Base-by-base conservation (phyloP, 371 early-diverging fungal species). In the Polyrhizophydium stewartii region DNA sequence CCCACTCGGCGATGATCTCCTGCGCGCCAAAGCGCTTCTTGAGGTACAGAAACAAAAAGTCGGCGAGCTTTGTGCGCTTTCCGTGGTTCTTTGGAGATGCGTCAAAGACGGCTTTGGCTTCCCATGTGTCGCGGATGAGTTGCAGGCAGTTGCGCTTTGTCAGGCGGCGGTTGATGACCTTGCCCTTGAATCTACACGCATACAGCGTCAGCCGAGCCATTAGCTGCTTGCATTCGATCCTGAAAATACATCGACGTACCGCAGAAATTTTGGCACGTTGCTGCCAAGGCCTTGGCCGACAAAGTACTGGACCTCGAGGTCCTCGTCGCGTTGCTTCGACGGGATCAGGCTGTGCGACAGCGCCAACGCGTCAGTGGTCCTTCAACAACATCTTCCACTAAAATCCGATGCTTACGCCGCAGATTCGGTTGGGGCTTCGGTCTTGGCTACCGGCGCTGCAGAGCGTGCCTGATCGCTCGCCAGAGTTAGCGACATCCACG, bases 1-100 rank as follows among this genome's bases (percentile, higher is more conserved):
- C 77, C 78, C 78, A 79, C 55, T 79, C 80, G 13, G 71, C 73
- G 7, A 79, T 60, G 5, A 62, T 63, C 22, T 71, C 74, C 49
- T 79, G 77, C 7, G 72, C 51, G 0, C 80, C 77, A 62, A 79
- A 79, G 31, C 72, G 59, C 55, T 77, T 76, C 37, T 77, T 76
- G 24, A 79, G 66, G 37, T 71, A 77, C 59, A 70, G 50, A 52
- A 67, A 75, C 12, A 76, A 41, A 53, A 79, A 79, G 16, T 76
- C 75, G 27, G 63, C 33, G 40, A 60, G 40, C 38, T n/a, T 27
- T 7, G 32, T 37, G 10, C 43, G 13, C 32, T 25, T 52, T 43
- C 46, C 58, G 24, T 62, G 61, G 55, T 55, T 55, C 41, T 63
- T 64, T 13, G 59, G 57, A 17, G 58, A 33, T 13, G 73, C 56